Evolutionary conservation across 1,284 basidiomycete species (phyloP), one percentile per base, ranked within the genome.

Genomic region (Fistulina hepatica): DNA sequence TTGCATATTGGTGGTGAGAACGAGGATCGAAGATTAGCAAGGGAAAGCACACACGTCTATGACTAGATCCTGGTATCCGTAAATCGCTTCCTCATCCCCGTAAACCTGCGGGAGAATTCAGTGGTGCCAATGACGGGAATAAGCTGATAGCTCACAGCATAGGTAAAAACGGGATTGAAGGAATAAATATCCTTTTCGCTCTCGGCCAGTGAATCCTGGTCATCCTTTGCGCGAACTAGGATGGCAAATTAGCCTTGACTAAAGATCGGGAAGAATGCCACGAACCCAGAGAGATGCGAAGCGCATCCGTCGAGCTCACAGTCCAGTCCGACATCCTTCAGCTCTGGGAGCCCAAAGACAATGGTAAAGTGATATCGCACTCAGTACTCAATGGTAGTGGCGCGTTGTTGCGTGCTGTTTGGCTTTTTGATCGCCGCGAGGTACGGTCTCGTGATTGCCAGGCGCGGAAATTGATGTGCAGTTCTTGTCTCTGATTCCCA

Each of bases 11-110:
- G 22, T 9, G 21, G 13, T 32, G n/a, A 36, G 26, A 6, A 26
- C 37, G 21, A 30, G 25, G 26, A 33, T 26, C 8, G 20, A 27
- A 30, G 12, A 26, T 37, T 22, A 6, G 42, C 20, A 39, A 33
- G 34, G 22, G 7, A 32, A 20, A 37, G 15, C 27, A 61, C 80
- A 48, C 53, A 93, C 90, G 56, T 93, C 76, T 48, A 95, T 81
- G 22, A 71, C 59, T 39, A 97, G 65, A 51, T 80, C 79, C 44
- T 76, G 71, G 62, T 97, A 98, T 3, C 94, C 94, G 57, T 94
- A 98, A 48, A 98, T 83, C 59, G 82, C 93, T 64, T 98, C 92
- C 40, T 94, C 85, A 52, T 97, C 89, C 37, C 94, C 94, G 55
- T 83, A 97, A 57, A 97, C 91, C 73, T 86, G 9, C 4, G 13